Percentiles rank a stretch among this genome's conserved stretches.
These are phyloP conservation scores for Yarrowia bubula DNA, from an alignment of 805 yeast species.

Conservation along the genomic window DNA sequence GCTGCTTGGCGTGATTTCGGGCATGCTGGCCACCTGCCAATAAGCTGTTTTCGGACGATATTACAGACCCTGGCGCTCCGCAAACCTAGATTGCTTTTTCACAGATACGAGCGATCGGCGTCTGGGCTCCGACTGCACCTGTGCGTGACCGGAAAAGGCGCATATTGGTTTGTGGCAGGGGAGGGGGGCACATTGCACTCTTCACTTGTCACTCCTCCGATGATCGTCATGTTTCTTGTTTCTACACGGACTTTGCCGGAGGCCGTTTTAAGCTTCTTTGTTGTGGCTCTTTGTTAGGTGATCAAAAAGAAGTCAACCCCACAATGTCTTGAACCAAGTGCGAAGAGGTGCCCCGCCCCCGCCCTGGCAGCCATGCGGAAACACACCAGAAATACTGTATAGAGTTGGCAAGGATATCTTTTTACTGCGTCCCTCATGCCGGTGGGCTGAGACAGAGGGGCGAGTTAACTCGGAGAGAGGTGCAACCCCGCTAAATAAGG, in stretches of 20 bases:
- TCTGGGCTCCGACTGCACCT: background rate
- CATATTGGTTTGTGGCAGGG: no score
- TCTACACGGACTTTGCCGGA: no score
- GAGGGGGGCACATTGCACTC: no score
- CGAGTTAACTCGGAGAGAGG: background rate
- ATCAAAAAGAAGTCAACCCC: background rate
- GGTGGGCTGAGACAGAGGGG: constrained; percentile 1
- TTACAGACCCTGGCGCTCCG: background rate
- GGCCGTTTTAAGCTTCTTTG: no score
- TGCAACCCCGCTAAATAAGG: constrained; percentile 3
- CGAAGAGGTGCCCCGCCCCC: background rate
- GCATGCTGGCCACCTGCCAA: constrained; percentile 80
- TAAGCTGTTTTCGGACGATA: background rate
- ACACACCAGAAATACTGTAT: background rate
- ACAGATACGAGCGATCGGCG: constrained; percentile 11
- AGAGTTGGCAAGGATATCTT: background rate
- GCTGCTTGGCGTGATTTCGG: constrained; percentile 80
- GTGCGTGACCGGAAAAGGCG: no score
- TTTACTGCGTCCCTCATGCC: background rate
- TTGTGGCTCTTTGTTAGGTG: background rate
- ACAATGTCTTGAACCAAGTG: constrained; percentile 1
- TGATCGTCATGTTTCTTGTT: no score
- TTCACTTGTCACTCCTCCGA: no score
- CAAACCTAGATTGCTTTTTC: constrained; percentile 12
- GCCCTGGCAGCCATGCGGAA: background rate